Conservation (phyloP, 768 basidiomycete species). For the Tricholoma matsutake region DNA sequence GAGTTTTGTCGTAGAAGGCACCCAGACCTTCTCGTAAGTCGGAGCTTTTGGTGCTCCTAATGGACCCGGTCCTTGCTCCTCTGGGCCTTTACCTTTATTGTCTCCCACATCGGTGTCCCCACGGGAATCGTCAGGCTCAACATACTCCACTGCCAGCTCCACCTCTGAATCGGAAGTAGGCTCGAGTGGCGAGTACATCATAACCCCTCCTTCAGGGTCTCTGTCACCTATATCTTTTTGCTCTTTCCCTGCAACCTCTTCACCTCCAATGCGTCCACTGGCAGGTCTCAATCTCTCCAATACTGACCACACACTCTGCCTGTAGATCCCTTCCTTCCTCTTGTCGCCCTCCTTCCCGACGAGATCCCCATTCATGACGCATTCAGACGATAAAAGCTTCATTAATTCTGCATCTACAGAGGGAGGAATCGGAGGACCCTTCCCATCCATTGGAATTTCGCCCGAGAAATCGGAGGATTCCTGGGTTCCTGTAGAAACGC, state of each 20-base stretch:
- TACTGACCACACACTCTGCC: constrained; percentile 56
- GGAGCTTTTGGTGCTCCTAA: constrained; percentile 19
- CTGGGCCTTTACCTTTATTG: constrained; percentile 9
- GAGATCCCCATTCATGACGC: constrained; percentile 60
- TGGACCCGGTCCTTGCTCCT: constrained; percentile 5
- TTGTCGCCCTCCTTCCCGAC: background rate
- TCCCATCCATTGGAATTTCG: constrained; percentile 17
- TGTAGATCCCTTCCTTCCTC: constrained; percentile 20
- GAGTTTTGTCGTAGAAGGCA: constrained; percentile 71
- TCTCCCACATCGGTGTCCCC: constrained; percentile 5
- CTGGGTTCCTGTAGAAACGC: constrained; percentile 9
- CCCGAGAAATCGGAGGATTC: background rate
- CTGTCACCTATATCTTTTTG: constrained; percentile 19
- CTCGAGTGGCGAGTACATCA: constrained; percentile 74
- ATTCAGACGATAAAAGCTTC: constrained; percentile 51
- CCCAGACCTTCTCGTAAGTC: constrained; percentile 46
- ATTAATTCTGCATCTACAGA: constrained; percentile 47
- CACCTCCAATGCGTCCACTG: background rate
- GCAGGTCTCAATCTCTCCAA: constrained; percentile 47
- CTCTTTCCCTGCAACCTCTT: constrained; percentile 16
- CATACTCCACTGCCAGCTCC: constrained; percentile 57
- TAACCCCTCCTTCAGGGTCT: constrained; percentile 55
- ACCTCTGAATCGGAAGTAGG: constrained; percentile 61
- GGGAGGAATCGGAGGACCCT: constrained; percentile 38
- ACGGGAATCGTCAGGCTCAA: constrained; percentile 28